Base-by-base conservation (phyloP, 768 basidiomycete species). In the Polyporus arcularius region DNA sequence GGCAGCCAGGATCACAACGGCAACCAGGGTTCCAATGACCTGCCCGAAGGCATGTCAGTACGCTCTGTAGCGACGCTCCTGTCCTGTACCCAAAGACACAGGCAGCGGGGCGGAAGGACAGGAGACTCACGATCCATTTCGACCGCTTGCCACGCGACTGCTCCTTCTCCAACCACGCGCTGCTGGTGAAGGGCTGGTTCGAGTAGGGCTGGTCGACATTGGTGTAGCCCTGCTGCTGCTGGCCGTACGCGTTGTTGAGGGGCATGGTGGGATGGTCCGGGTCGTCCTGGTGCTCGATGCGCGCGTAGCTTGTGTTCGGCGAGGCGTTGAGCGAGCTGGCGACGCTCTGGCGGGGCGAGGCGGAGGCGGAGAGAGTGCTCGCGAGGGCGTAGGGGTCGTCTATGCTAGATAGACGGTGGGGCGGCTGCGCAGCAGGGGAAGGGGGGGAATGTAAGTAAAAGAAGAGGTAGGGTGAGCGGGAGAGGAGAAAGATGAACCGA, bases 71-170 rank as follows among this genome's bases (percentile, higher is more conserved):
- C 12, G 21, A 41, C 26, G 43, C 21, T 21, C 46, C 8, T 46
- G n/a, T 21, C 46, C 8, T 46, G n/a, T 21, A n/a, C 16, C 9
- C 30, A 26, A 32, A 39, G n/a, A 32, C 5, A 32, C 4, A 7
- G 16, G 21, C 35, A 16, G 18, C 18, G 38, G 31, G 5, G 31
- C 11, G 32, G 30, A 11, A 8, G 41, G 39, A 28, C 18, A 32
- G 26, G 4, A 35, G 35, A 80, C 86, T 66, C 62, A 89, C 88
- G 62, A 88, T 83, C 68, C 71, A 78, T 71, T 82, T 87, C 52
- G 84, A 84, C 30, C 64, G 60, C 31, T 64, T 50, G 55, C 53
- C 68, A 55, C 68, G 42, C 15, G 63, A 8, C 67, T 71, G 70
- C 66, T 74, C 68, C 65, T 72, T 70, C 57, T 79, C 78, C 55